Percentiles rank a stretch among this genome's conserved stretches.
Evolutionary conservation across 768 basidiomycete genomes (phyloP).

Genomic region (Infundibulicybe gibba): DNA sequence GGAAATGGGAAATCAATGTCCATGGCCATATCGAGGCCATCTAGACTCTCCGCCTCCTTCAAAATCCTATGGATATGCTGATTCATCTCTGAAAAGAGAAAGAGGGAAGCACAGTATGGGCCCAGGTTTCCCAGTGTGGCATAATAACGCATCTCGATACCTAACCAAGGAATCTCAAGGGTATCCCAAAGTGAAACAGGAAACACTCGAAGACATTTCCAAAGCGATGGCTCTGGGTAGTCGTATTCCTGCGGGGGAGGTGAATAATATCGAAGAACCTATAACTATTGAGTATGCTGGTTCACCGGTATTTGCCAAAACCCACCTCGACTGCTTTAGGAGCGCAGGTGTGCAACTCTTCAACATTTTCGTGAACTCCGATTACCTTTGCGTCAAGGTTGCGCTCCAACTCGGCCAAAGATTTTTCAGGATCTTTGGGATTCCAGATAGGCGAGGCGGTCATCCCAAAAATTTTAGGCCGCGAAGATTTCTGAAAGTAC

Average conservation of each 20-base stretch:
- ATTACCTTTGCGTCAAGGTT: slow-evolving; percentile 75
- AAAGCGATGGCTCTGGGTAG: slow-evolving; percentile 49
- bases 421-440: slow-evolving; percentile 59
- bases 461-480: slow-evolving; percentile 92
- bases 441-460: slow-evolving; percentile 91
- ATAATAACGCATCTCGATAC: slow-evolving; percentile 59
- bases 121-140: slow-evolving; percentile 63
- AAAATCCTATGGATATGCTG: slow-evolving; percentile 26
- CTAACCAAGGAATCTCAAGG: slow-evolving; percentile 54
- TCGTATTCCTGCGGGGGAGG: slow-evolving; percentile 47
- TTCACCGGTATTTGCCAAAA: slow-evolving; percentile 7
- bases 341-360: slow-evolving; percentile 60
- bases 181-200: slow-evolving; percentile 42
- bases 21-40: slow-evolving; percentile 13
- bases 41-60: slow-evolving; percentile 6
- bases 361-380: slow-evolving; percentile 65
- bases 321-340: slow-evolving; percentile 65
- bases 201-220: slow-evolving; percentile 31
- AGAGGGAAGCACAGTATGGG: slow-evolving; percentile 72
- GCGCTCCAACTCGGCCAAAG: slow-evolving; percentile 59
- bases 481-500: slow-evolving; percentile 45
- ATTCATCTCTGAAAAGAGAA: slow-evolving; percentile 58
- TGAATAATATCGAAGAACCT: slow-evolving; percentile 59
- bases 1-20: slow-evolving; percentile 7
- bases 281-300: not conserved